These are phyloP conservation scores for Monotropa hypopitys DNA, from an alignment of 179 eudicot genomes.

Conservation along the genomic window DNA sequence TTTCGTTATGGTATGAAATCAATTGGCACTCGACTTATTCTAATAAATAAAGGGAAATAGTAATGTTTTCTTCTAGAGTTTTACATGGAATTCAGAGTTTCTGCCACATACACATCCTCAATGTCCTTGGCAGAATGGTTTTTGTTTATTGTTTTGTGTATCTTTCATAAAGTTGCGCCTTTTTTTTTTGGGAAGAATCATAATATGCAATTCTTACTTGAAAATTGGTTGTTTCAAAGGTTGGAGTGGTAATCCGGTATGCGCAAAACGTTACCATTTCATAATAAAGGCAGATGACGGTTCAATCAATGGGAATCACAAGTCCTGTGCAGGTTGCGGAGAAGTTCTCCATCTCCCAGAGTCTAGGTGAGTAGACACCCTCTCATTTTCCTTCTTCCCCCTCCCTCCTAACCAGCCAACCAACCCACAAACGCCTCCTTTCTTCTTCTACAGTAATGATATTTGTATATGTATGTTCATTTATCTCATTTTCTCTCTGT, in stretches of 20 bases:
- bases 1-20: too few species aligned
- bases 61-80: background rate
- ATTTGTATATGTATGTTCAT: background rate
- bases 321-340: constrained; percentile 70
- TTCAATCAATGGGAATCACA: constrained; percentile 56
- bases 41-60: too few species aligned
- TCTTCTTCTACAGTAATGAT: background rate
- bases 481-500: background rate
- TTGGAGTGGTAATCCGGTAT: constrained; percentile 90
- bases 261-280: constrained; percentile 79
- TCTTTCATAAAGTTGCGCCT: background rate
- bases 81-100: background rate
- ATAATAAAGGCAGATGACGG: constrained; percentile 73
- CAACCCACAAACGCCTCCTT: background rate
- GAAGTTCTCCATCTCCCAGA: constrained; percentile 49
- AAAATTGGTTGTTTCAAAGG: constrained; percentile 28
- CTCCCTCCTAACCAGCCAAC: background rate
- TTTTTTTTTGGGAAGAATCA: background rate
- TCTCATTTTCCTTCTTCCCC: background rate
- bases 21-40: too few species aligned
- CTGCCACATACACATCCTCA: background rate
- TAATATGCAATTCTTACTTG: background rate
- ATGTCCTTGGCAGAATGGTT: background rate
- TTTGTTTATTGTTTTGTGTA: background rate
- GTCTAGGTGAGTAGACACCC: constrained; percentile 41